phyloP scores from a whole-genome alignment of 345 rosid genomes.

The Lumnitzera racemosa region DNA sequence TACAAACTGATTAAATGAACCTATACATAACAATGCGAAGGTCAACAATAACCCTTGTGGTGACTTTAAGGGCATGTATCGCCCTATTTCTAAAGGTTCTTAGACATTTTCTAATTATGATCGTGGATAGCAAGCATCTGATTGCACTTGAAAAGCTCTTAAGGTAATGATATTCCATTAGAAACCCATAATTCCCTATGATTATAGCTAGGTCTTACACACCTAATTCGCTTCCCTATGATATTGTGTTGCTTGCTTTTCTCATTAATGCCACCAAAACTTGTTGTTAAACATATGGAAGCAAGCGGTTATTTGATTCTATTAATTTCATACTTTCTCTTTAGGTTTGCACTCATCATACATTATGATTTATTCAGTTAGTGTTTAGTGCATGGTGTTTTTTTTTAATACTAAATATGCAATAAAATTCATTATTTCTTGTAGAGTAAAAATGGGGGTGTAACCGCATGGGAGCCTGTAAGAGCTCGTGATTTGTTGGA shows the following conservation, averaged over 20 bases:
- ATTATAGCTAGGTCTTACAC: no score
- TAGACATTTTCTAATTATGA: constrained; percentile 31
- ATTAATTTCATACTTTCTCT: constrained; percentile 31
- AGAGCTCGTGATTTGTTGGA: constrained; percentile 26
- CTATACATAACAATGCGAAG: background rate
- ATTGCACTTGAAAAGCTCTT: constrained; percentile 29
- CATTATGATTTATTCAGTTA: no score
- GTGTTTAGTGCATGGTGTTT: no score
- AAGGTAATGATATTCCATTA: constrained; percentile 9
- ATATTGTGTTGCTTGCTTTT: constrained; percentile 30
- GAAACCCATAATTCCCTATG: no score
- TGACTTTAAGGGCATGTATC: constrained; percentile 19
- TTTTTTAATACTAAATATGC: no score
- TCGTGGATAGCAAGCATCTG: constrained; percentile 30
- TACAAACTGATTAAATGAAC: no score
- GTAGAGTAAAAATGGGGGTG: constrained; percentile 38
- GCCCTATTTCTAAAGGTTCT: constrained; percentile 27
- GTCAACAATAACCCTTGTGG: constrained; percentile 22
- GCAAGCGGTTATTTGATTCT: constrained; percentile 25
- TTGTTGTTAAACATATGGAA: constrained; percentile 32
- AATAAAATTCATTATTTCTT: background rate
- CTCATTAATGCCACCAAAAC: constrained; percentile 21
- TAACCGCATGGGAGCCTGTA: constrained; percentile 43
- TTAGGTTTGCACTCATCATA: constrained; percentile 14
- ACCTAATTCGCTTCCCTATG: background rate